These are phyloP conservation scores for Viridothelium virens DNA, from an alignment of 495 filamentous ascomycete species.

Conservation along the genomic window DNA sequence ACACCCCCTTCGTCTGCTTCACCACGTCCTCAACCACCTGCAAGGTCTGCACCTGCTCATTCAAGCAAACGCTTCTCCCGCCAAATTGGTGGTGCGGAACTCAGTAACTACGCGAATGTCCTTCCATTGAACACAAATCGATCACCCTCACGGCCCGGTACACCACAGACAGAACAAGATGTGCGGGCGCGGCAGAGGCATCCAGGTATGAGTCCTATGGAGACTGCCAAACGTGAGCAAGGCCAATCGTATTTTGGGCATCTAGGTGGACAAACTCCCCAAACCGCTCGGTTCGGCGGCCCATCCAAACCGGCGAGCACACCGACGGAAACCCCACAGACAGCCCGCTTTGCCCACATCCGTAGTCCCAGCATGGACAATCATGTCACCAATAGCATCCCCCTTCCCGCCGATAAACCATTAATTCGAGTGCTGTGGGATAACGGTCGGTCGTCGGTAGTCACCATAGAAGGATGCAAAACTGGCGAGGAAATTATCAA, in stretches of 20 bases:
- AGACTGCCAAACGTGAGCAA: constrained; percentile 44
- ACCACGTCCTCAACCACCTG: constrained; percentile 51
- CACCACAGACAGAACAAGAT: constrained; percentile 56
- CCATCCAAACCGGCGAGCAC: constrained; percentile 17
- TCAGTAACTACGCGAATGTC: constrained; percentile 31
- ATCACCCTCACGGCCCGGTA: constrained; percentile 58
- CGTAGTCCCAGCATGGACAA: constrained; percentile 69
- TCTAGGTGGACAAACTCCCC: constrained; percentile 9
- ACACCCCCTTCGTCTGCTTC: constrained; percentile 60
- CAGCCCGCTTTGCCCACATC: constrained; percentile 43
- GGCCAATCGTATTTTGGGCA: constrained; percentile 38
- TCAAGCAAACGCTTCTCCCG: constrained; percentile 70
- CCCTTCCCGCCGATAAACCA: constrained; percentile 67
- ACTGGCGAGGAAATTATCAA: constrained; percentile 85
- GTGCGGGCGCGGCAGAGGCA: constrained; percentile 12
- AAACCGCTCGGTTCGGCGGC: constrained; percentile 9
- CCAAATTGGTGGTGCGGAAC: constrained; percentile 37
- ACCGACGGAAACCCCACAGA: constrained; percentile 35
- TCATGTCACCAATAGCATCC: constrained; percentile 51
- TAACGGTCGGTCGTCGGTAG: constrained; percentile 76
- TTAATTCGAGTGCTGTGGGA: constrained; percentile 83
- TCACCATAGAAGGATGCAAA: constrained; percentile 81
- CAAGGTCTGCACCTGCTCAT: constrained; percentile 43
- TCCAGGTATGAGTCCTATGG: constrained; percentile 41
- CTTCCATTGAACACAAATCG: constrained; percentile 42